Conservation (phyloP, 495 filamentous ascomycete species). For the Penicillium alfredii region DNA sequence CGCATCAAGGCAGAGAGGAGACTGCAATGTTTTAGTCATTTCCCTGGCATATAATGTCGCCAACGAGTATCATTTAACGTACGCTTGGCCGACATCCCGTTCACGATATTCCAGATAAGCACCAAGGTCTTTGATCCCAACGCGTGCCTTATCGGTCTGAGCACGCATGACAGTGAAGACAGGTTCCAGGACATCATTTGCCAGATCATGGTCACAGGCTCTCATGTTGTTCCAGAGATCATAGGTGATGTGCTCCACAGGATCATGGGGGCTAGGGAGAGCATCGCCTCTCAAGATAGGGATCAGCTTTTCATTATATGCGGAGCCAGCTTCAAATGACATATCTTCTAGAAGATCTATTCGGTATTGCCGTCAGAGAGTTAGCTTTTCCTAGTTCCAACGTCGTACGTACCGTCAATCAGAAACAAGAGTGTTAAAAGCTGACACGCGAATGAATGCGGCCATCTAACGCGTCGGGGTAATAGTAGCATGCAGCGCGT, state of each 20-base stretch:
- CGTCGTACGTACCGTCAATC: constrained; percentile 34
- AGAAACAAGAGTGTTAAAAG: constrained; percentile 30
- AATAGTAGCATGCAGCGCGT: constrained; percentile 30
- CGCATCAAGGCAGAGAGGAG: constrained; percentile 34
- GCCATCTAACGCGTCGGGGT: constrained; percentile 29
- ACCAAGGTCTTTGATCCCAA: constrained; percentile 15
- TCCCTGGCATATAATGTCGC: no score
- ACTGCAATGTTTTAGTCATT: constrained; percentile 5
- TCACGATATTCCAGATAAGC: constrained; percentile 29
- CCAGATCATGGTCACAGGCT: constrained; percentile 20
- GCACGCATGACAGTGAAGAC: constrained; percentile 31
- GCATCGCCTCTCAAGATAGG: constrained; percentile 21
- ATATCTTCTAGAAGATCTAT: constrained; percentile 38
- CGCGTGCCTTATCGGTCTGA: constrained; percentile 20
- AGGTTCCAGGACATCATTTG: constrained; percentile 29
- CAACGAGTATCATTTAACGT: no score
- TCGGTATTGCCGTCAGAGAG: no score
- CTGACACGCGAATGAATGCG: constrained; percentile 28
- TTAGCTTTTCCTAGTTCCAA: no score
- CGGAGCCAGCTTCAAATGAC: constrained; percentile 31
- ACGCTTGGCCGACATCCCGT: constrained; percentile 28
- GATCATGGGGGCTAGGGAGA: constrained; percentile 25
- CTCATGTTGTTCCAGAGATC: constrained; percentile 37
- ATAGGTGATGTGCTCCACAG: constrained; percentile 32
- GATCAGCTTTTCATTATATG: constrained; percentile 32